A percentile compares a stretch with the other conserved stretches of the same genome.
phyloP scores from a whole-genome alignment of 768 basidiomycete genomes.

The Suillus fuscotomentosus region DNA sequence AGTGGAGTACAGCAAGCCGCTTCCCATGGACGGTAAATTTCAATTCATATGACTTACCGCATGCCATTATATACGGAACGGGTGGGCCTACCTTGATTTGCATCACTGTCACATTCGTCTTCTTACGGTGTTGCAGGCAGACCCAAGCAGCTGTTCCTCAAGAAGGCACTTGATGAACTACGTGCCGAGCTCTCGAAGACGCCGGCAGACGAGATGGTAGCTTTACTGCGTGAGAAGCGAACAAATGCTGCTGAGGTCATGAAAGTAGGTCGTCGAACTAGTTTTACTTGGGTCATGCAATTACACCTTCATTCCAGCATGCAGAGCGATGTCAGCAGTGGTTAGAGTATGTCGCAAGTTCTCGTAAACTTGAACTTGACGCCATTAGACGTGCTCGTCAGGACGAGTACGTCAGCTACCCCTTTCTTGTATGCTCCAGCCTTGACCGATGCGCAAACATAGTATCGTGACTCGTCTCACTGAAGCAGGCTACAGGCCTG shows the following conservation, averaged over 20 bases:
- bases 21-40: neutral
- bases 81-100: neutral
- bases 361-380: conserved; percentile 1
- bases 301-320: neutral
- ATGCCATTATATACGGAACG: neutral
- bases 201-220: neutral
- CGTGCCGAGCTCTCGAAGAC: neutral
- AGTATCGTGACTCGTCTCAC: neutral
- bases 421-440: neutral
- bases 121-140: neutral
- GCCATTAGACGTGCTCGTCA: neutral
- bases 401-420: neutral
- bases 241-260: neutral
- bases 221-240: neutral
- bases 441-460: neutral
- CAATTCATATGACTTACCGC: neutral
- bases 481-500: conserved; percentile 1
- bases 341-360: neutral
- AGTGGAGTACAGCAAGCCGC: neutral
- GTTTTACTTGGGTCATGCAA: neutral
- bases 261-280: neutral
- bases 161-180: neutral
- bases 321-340: neutral
- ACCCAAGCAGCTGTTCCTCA: neutral
- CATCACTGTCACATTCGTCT: neutral